Percentiles rank a stretch among this genome's conserved stretches.
These are phyloP conservation scores for Synchytrium microbalum DNA, from an alignment of 371 early-diverging fungal genomes.

Conservation along the genomic window DNA sequence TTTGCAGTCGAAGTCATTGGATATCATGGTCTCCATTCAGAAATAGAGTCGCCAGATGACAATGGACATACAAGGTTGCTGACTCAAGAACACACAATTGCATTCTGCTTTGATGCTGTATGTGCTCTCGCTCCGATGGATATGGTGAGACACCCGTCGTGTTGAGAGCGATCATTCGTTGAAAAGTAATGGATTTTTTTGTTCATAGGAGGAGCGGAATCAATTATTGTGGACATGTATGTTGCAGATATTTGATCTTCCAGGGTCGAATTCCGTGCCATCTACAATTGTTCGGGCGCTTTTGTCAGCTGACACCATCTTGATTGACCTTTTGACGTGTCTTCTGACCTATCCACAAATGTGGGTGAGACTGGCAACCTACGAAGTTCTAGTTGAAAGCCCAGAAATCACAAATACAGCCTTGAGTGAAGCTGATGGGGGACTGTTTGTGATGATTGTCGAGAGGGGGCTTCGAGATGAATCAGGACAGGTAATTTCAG, in stretches of 20 bases:
- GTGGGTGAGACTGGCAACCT: not conserved
- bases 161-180: not conserved
- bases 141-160: not conserved
- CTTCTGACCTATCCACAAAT: not conserved
- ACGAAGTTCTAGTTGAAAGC: not conserved
- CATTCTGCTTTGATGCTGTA: not conserved
- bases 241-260: not conserved
- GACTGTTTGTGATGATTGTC: not conserved
- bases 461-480: not conserved
- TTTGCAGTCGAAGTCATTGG: not conserved
- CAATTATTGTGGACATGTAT: not conserved
- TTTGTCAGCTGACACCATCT: not conserved
- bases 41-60: not conserved
- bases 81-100: not conserved
- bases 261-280: not conserved
- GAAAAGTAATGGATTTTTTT: not conserved
- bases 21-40: conserved; percentile 2
- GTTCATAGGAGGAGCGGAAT: not conserved
- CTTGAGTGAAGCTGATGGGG: not conserved
- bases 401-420: not conserved
- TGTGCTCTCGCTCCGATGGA: not conserved
- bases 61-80: not conserved
- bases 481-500: not conserved
- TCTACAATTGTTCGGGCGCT: not conserved
- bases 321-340: not conserved